Percentiles rank a stretch among this genome's conserved stretches.
These are phyloP conservation scores for Cadophora luteo-olivacea DNA, from an alignment of 2,329 filamentous ascomycete genomes.

Conservation along the genomic window DNA sequence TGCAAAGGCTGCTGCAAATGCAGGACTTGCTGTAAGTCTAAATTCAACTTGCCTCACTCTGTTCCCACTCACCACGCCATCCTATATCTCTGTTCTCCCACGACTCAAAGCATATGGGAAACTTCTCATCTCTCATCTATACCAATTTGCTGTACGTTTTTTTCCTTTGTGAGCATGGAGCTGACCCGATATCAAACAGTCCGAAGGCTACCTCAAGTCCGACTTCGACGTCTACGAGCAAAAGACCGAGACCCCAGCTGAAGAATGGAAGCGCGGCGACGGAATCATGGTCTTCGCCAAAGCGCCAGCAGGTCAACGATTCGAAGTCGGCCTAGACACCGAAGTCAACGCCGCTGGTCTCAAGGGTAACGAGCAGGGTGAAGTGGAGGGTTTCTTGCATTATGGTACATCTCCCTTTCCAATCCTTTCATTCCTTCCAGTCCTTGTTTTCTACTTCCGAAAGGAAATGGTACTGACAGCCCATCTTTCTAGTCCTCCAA, in stretches of 20 bases:
- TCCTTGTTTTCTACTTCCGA: too few species aligned
- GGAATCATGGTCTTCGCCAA: conserved; percentile 49
- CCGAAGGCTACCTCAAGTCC: conserved; percentile 44
- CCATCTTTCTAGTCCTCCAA: conserved; percentile 35
- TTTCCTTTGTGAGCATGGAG: too few species aligned
- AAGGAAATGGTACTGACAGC: too few species aligned
- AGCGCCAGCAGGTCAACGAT: conserved; percentile 47
- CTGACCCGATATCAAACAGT: too few species aligned
- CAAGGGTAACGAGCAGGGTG: conserved; percentile 31
- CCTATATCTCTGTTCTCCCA: too few species aligned
- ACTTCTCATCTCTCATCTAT: too few species aligned
- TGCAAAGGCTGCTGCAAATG: conserved; percentile 48
- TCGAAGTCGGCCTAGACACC: conserved; percentile 48
- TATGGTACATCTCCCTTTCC: too few species aligned
- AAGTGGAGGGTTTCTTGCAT: conserved; percentile 42
- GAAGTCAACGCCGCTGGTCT: conserved; percentile 45
- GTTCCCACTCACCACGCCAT: too few species aligned
- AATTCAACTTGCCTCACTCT: background rate
- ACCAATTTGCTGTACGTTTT: too few species aligned
- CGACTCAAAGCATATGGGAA: too few species aligned
- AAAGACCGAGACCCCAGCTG: conserved; percentile 16
- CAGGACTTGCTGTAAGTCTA: conserved; percentile 38
- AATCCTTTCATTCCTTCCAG: too few species aligned
- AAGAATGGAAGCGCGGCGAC: conserved; percentile 48
- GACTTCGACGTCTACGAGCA: conserved; percentile 48